phyloP scores from a whole-genome alignment of 2,329 filamentous ascomycete genomes.

The Cladobotryum mycophilum region DNA sequence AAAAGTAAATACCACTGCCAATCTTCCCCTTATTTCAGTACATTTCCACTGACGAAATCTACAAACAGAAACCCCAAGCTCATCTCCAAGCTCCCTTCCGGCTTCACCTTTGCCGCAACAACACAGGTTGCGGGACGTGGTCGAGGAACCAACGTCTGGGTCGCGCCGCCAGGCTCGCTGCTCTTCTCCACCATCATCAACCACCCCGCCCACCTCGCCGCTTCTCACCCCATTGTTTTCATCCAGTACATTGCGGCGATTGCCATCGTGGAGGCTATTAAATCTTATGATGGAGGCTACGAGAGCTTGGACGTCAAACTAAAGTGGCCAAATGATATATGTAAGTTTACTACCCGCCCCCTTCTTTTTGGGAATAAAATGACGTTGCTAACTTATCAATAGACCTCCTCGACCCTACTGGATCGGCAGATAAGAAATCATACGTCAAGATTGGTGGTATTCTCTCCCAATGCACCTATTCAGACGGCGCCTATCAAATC shows the following conservation, averaged over 20 bases:
- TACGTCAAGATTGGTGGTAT: conserved; percentile 94
- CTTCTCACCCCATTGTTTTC: conserved; percentile 77
- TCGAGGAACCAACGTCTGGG: conserved; percentile 88
- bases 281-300: conserved; percentile 72
- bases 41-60: not conserved
- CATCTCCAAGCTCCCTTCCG: conserved; percentile 68
- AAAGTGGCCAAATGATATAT: conserved; percentile 98
- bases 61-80: conserved; percentile 63
- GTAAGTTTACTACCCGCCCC: conserved; percentile 33
- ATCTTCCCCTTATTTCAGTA: not conserved
- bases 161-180: conserved; percentile 77
- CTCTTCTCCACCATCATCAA: conserved; percentile 86
- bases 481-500: conserved; percentile 69
- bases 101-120: conserved; percentile 83
- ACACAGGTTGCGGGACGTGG: conserved; percentile 84
- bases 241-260: conserved; percentile 89
- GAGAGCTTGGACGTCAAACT: conserved; percentile 70
- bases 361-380: no score
- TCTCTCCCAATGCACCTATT: conserved; percentile 81
- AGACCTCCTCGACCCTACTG: conserved; percentile 61
- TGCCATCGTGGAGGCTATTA: conserved; percentile 77
- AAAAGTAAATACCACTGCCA: conserved; percentile 57
- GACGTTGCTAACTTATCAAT: not conserved
- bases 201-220: conserved; percentile 67
- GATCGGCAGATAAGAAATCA: conserved; percentile 36